These are phyloP conservation scores for Tuber brumale DNA, from an alignment of 495 filamentous ascomycete genomes.

Conservation along the genomic window DNA sequence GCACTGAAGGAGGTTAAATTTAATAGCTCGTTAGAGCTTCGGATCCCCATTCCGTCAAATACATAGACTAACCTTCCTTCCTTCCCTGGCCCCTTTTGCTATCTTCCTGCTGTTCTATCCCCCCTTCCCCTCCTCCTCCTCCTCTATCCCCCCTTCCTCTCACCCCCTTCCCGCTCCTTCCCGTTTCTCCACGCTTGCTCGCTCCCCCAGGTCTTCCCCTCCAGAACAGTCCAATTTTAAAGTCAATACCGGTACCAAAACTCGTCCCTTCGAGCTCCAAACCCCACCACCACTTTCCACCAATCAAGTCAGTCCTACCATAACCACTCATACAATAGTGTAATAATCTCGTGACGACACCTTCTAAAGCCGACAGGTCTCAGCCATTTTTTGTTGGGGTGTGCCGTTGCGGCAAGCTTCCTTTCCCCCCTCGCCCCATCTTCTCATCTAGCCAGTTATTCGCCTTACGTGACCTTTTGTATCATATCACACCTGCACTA, in stretches of 20 bases:
- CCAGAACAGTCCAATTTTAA: not conserved
- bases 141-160: not conserved
- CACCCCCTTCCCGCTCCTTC: not conserved
- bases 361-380: not conserved
- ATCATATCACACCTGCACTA: not conserved
- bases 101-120: not conserved
- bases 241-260: not conserved
- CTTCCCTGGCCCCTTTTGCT: not conserved
- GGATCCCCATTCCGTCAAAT: not conserved
- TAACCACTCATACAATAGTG: conserved; percentile 1
- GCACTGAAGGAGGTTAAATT: not conserved
- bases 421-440: not conserved
- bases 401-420: not conserved
- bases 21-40: not conserved
- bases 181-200: not conserved
- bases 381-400: not conserved
- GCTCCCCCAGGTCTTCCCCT: not conserved
- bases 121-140: not conserved
- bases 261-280: not conserved
- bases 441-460: not conserved
- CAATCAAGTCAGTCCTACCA: not conserved
- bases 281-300: not conserved
- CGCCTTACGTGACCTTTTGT: not conserved
- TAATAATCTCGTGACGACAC: conserved; percentile 5
- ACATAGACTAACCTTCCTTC: not conserved